Evolutionary conservation across 2,329 filamentous ascomycete species (phyloP), one percentile per base, ranked within the genome.

Genomic region (Ciborinia camelliae): DNA sequence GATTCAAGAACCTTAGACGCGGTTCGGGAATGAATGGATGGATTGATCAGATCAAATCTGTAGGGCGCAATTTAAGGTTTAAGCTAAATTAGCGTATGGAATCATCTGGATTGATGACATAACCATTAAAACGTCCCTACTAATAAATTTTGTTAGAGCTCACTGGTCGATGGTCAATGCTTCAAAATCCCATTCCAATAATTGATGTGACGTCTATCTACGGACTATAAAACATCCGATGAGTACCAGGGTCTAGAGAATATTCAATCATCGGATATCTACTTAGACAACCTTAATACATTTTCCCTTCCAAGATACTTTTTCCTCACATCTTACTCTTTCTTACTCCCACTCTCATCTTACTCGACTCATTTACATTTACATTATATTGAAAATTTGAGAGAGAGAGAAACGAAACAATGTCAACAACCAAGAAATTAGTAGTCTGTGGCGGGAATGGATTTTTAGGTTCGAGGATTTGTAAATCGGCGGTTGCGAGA

Each of bases 371-470:
- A 48, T 14, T 12, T 15, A 15, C 4, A 28, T 28, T 28, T n/a
- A n/a, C n/a, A n/a, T 7, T 28, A 28, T 48, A 48, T 28, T 28
- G 23, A 7, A 28, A 48, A n/a, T n/a, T n/a, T n/a, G n/a, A n/a
- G n/a, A n/a, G n/a, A n/a, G n/a, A n/a, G n/a, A n/a, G n/a, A n/a
- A n/a, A n/a, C n/a, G 9, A 28, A 6, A 28, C 1, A 12, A 58
- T 71, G 70, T 67, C 73, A 43, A 64, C 58, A 2, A 65, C 86
- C 65, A 97, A 92, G 79, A 89, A 87, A 78, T 82, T 99, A 51
- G 87, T 98, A 50, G 92, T 99, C 63, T 96, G 91, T 70, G 95
- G 95, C 71, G 94, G 94, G 66, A 97, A 91, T 77, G 94, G 95
- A 41, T 99, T 98, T 76, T 79, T 99, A 32, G 92, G 92, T 78